Conservation (phyloP, 805 yeast genomes). For the Candida boleticola region DNA sequence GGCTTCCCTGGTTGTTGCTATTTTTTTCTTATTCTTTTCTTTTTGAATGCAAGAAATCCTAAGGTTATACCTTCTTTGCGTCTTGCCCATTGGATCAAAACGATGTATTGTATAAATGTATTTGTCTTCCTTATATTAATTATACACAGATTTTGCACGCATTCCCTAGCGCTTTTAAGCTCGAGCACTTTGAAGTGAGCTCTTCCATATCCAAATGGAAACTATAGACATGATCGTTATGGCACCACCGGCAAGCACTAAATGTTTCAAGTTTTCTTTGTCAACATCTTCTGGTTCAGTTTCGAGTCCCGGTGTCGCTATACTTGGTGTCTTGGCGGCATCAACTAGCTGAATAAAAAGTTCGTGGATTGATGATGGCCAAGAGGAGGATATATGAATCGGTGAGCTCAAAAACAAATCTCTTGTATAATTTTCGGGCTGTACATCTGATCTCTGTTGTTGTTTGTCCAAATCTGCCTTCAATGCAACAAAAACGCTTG, state of each 20-base stretch:
- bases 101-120: no score
- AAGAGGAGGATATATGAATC: constrained; percentile 81
- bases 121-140: no score
- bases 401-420: constrained; percentile 72
- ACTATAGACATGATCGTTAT: constrained; percentile 62
- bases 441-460: constrained; percentile 81
- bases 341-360: constrained; percentile 83
- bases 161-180: no score
- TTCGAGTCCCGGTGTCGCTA: constrained; percentile 69
- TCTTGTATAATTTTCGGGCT: constrained; percentile 84
- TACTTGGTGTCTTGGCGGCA: constrained; percentile 76
- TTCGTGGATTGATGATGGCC: constrained; percentile 87
- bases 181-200: constrained; percentile 32
- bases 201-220: constrained; percentile 64
- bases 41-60: no score
- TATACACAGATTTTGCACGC: no score
- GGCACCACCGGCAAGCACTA: constrained; percentile 66
- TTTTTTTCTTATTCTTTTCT: no score
- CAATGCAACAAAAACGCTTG: constrained; percentile 84
- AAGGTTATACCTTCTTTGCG: no score
- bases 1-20: no score
- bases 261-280: constrained; percentile 48
- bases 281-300: constrained; percentile 62
- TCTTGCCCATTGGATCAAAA: no score
- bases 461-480: constrained; percentile 96